phyloP scores from a whole-genome alignment of 345 rosid species.

The Draba incana region DNA sequence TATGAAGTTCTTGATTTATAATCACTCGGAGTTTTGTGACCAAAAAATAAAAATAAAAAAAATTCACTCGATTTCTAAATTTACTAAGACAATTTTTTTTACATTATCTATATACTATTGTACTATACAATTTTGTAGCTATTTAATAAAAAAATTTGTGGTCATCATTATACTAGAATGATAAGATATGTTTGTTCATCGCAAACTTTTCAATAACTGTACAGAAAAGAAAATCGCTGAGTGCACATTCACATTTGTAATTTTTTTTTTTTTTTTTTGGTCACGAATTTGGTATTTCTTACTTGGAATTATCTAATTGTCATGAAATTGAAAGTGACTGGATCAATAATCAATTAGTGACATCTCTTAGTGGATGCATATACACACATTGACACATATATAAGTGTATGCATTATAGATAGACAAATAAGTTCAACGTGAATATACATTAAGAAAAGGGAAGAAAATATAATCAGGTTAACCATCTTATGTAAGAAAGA shows the following conservation, averaged over 20 bases:
- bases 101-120: too few relatives aligned
- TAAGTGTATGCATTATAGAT: background rate
- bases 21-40: too few relatives aligned
- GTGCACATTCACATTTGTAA: background rate
- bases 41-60: too few relatives aligned
- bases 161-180: background rate
- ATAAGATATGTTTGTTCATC: background rate
- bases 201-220: background rate
- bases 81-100: too few relatives aligned
- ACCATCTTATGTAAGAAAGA: conserved; percentile 3
- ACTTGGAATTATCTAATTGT: conserved; percentile 14
- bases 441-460: background rate
- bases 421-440: background rate
- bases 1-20: too few relatives aligned
- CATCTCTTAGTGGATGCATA: conserved; percentile 10
- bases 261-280: too few relatives aligned
- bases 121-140: background rate
- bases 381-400: background rate
- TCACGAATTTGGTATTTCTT: conserved; percentile 1
- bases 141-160: background rate
- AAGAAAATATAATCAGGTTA: background rate
- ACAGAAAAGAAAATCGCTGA: background rate
- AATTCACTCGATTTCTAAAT: too few relatives aligned
- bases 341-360: conserved; percentile 15
- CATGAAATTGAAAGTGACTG: conserved; percentile 21